phyloP scores from a whole-genome alignment of 225 moss, liverwort and hornwort species.

The Physcomitrellopsis africana region DNA sequence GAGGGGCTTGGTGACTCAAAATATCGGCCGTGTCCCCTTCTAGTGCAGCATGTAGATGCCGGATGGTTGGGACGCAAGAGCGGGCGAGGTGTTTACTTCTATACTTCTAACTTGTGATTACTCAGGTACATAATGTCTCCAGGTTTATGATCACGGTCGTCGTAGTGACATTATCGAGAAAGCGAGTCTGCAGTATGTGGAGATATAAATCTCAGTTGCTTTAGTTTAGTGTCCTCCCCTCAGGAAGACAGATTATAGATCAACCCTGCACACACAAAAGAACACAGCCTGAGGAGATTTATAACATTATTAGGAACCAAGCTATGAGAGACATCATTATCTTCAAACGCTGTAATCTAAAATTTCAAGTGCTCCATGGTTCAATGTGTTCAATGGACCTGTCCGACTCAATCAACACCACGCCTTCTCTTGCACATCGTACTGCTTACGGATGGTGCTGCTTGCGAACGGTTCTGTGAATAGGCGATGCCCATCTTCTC shows the following conservation, averaged over 20 bases:
- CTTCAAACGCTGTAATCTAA: too few relatives aligned
- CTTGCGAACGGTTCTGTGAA: constrained; percentile 51
- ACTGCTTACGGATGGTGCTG: too few relatives aligned
- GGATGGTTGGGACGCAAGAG: constrained; percentile 85
- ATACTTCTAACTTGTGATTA: constrained; percentile 42
- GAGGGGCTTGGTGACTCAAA: constrained; percentile 73
- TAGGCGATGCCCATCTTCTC: constrained; percentile 92
- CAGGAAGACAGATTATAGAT: not conserved
- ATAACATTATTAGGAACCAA: too few relatives aligned
- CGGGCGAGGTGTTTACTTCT: constrained; percentile 74
- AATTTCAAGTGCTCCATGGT: too few relatives aligned
- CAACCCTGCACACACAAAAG: not conserved
- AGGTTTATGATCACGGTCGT: not conserved
- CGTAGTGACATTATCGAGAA: not conserved
- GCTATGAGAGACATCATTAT: too few relatives aligned
- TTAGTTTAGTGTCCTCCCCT: not conserved
- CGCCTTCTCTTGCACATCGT: too few relatives aligned
- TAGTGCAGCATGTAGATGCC: constrained; percentile 83
- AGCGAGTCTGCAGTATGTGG: not conserved
- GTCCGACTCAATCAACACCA: too few relatives aligned
- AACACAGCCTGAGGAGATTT: too few relatives aligned
- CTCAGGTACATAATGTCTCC: not conserved
- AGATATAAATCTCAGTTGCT: not conserved
- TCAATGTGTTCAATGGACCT: too few relatives aligned
- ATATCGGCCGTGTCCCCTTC: constrained; percentile 78